A percentile compares a stretch with the other conserved stretches of the same genome.
Conservation (phyloP, 2,329 filamentous ascomycete genomes). For the Blastomyces parvus region DNA sequence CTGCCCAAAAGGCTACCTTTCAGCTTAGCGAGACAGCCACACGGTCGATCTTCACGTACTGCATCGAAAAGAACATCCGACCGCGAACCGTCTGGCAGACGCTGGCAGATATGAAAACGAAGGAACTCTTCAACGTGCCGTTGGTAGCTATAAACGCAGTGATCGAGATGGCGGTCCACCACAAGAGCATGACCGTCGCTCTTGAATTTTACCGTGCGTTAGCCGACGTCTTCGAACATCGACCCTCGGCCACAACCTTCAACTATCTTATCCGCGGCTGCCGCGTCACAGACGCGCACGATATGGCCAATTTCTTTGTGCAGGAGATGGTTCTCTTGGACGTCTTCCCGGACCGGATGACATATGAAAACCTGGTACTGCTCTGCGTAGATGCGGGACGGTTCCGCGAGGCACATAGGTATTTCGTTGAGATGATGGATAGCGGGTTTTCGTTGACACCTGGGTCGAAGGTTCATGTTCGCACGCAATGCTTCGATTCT, state of each 20-base stretch:
- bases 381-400: slow-evolving; percentile 41
- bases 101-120: slow-evolving; percentile 46
- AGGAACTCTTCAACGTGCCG: slow-evolving; percentile 42
- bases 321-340: slow-evolving; percentile 51
- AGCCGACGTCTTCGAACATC: slow-evolving; percentile 41
- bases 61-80: slow-evolving; percentile 35
- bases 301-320: slow-evolving; percentile 52
- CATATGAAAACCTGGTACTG: slow-evolving; percentile 54
- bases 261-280: slow-evolving; percentile 50
- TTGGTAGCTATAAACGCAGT: slow-evolving; percentile 38
- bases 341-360: slow-evolving; percentile 47
- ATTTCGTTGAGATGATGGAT: slow-evolving; percentile 29
- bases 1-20: slow-evolving; percentile 60
- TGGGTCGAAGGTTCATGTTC: slow-evolving; percentile 22
- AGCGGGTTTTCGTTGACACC: slow-evolving; percentile 23
- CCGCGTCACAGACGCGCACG: slow-evolving; percentile 37
- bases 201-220: slow-evolving; percentile 54
- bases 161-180: slow-evolving; percentile 43
- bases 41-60: slow-evolving; percentile 52
- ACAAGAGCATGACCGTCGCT: slow-evolving; percentile 40
- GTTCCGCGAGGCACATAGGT: slow-evolving; percentile 30
- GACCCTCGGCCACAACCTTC: slow-evolving; percentile 44
- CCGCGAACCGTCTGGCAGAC: slow-evolving; percentile 45
- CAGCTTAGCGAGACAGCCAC: slow-evolving; percentile 52
- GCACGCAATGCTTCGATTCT: slow-evolving; percentile 22